These are phyloP conservation scores for Angomonas ambiguus DNA, from an alignment of 208 protist species.

Conservation along the genomic window DNA sequence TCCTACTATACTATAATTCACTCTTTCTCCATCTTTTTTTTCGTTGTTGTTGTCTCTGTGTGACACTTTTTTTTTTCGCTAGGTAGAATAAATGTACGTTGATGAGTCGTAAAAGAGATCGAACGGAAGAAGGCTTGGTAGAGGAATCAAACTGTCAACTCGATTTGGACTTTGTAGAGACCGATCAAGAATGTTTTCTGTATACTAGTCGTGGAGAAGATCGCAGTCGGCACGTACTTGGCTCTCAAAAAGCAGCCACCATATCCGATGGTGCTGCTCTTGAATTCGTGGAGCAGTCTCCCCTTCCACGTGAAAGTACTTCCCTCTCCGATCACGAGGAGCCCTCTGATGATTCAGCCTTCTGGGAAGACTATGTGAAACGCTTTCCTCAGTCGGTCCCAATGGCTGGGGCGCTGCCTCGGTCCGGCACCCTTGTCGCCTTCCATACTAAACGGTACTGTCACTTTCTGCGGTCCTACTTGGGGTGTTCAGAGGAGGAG, in stretches of 20 bases:
- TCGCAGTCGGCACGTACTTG: neutral
- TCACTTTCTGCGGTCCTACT: slow-evolving; percentile 64
- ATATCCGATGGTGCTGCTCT: neutral
- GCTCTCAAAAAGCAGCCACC: neutral
- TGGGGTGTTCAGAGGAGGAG: slow-evolving; percentile 36
- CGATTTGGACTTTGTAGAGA: neutral
- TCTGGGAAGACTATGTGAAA: slow-evolving; percentile 3
- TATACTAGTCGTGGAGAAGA: neutral
- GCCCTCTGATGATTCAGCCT: neutral
- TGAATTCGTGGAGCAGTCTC: neutral
- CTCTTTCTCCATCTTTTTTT: neutral
- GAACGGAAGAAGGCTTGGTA: neutral
- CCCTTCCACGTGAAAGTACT: neutral
- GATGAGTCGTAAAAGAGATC: slow-evolving; percentile 4
- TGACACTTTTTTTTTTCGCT: neutral
- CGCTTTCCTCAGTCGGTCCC: slow-evolving; percentile 24
- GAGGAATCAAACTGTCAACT: neutral
- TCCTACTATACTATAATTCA: neutral
- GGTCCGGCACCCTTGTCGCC: slow-evolving; percentile 21
- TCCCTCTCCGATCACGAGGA: neutral
- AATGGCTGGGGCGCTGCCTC: slow-evolving; percentile 7
- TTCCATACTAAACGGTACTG: slow-evolving; percentile 69
- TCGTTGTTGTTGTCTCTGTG: neutral
- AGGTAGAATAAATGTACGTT: neutral
- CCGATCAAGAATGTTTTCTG: neutral